These are phyloP conservation scores for Spongospora subterranea DNA, from an alignment of 208 protist species.

Conservation along the genomic window DNA sequence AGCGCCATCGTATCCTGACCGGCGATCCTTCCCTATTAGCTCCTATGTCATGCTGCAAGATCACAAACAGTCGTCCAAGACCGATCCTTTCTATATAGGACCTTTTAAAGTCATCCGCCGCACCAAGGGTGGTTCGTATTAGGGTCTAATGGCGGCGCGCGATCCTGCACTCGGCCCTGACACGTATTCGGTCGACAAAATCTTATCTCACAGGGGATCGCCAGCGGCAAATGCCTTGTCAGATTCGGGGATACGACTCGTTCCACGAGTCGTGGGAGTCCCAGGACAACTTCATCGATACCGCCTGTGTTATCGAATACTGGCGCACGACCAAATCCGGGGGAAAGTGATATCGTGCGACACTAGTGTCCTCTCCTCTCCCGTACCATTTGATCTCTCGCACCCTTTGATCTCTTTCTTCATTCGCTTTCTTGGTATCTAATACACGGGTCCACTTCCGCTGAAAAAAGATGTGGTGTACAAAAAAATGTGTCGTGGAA, in stretches of 20 bases:
- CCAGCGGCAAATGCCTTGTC: neutral
- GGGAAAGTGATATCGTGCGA: neutral
- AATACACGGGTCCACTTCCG: no score
- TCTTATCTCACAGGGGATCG: neutral
- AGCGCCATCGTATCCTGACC: slow-evolving; percentile 23
- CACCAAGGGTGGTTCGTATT: neutral
- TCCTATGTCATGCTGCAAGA: neutral
- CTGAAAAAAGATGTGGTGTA: no score
- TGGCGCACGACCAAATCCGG: neutral
- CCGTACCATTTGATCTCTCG: no score
- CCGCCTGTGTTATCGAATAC: neutral
- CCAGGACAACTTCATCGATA: slow-evolving; percentile 7
- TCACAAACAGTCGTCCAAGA: neutral
- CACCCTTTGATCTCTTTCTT: no score
- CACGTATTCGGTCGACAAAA: neutral
- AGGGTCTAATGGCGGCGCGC: neutral
- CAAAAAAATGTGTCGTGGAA: no score
- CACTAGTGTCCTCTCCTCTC: no score
- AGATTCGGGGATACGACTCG: neutral
- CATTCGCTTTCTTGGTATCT: no score
- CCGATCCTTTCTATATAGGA: slow-evolving; percentile 10
- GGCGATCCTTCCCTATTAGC: slow-evolving; percentile 13
- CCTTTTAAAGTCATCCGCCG: slow-evolving; percentile 43
- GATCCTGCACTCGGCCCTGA: neutral
- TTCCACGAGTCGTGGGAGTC: slow-evolving; percentile 22